Conservation (phyloP, 129 eudicot genomes). For the Deinandra increscens region DNA sequence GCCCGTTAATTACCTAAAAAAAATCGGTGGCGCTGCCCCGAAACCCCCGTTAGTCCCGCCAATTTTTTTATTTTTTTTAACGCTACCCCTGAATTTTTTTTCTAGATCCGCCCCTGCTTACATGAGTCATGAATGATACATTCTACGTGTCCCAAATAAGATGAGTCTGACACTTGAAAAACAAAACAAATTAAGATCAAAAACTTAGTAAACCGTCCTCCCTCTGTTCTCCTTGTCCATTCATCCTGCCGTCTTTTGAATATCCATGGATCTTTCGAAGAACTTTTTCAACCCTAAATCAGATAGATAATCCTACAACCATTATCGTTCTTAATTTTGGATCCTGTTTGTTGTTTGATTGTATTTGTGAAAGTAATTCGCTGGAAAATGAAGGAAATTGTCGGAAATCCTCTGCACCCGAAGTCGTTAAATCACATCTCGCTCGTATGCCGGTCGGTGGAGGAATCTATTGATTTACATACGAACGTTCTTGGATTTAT, state of each 20-base stretch:
- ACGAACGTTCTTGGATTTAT: constrained; percentile 75
- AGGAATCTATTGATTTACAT: constrained; percentile 67
- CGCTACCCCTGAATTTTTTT: no score
- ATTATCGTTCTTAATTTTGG: background rate
- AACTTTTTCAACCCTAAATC: no score
- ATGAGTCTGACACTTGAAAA: constrained; percentile 29
- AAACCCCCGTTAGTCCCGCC: no score
- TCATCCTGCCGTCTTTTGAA: constrained; percentile 7
- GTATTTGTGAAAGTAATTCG: background rate
- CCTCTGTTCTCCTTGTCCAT: constrained; percentile 12
- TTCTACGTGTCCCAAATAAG: constrained; percentile 47
- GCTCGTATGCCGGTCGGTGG: constrained; percentile 65
- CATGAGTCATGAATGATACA: constrained; percentile 22
- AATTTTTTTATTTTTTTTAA: no score
- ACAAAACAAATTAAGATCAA: constrained; percentile 9
- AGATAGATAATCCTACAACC: background rate
- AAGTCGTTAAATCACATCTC: constrained; percentile 87
- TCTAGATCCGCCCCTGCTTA: no score
- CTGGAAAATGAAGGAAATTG: constrained; percentile 49
- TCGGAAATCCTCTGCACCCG: constrained; percentile 64
- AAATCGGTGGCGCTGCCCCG: no score
- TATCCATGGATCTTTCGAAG: background rate
- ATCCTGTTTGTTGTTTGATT: constrained; percentile 1
- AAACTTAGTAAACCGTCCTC: background rate
- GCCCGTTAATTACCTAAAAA: no score